phyloP scores from a whole-genome alignment of 1,284 basidiomycete genomes.

The Cronartium quercuum region DNA sequence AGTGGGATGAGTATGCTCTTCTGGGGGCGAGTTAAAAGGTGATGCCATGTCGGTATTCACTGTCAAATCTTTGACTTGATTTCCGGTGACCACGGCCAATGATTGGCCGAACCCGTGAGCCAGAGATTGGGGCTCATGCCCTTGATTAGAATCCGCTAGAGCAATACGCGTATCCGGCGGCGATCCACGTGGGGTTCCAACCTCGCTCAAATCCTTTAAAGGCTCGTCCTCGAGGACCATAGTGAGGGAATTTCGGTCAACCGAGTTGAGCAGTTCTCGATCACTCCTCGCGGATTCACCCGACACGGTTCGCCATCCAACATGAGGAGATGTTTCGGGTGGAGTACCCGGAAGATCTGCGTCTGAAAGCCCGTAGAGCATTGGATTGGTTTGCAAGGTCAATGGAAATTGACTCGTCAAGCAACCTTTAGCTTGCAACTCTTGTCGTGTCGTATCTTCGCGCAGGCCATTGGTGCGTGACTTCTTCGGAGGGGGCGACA shows the following conservation, averaged over 20 bases:
- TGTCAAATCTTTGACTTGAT: too few species aligned
- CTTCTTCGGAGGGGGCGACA: neutral
- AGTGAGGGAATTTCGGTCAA: neutral
- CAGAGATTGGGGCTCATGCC: too few species aligned
- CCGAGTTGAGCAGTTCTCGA: neutral
- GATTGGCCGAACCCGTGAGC: too few species aligned
- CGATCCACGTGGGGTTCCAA: neutral
- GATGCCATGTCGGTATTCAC: too few species aligned
- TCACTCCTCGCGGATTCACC: neutral
- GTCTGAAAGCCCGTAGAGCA: neutral
- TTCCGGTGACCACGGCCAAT: too few species aligned
- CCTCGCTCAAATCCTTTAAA: neutral
- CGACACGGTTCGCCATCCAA: neutral
- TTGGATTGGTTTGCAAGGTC: neutral
- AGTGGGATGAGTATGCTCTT: neutral
- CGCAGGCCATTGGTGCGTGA: neutral
- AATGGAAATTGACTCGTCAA: neutral
- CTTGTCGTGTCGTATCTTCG: too few species aligned
- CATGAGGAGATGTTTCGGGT: neutral
- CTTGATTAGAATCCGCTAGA: too few species aligned
- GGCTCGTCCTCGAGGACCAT: neutral
- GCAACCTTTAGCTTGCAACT: too few species aligned
- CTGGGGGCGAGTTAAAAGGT: neutral
- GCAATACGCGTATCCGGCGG: too few species aligned
- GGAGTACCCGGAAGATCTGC: neutral